These are phyloP conservation scores for Pleurotus cornucopiae DNA, from an alignment of 768 basidiomycete species.

Conservation along the genomic window DNA sequence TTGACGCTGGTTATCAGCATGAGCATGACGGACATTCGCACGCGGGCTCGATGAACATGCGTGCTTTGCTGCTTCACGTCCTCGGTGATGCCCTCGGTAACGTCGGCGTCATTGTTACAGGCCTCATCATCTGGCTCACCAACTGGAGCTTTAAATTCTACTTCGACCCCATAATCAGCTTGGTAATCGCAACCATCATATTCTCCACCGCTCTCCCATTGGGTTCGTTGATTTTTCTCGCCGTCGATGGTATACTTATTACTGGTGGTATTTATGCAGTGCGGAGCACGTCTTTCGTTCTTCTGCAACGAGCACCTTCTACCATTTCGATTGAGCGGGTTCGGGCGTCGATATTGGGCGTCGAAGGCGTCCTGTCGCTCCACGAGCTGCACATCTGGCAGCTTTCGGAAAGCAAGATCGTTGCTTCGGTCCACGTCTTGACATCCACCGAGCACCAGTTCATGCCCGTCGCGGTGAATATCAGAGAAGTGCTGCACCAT, in stretches of 20 bases:
- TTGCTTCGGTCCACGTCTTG: constrained; percentile 94
- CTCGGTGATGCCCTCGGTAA: constrained; percentile 97
- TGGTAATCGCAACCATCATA: constrained; percentile 94
- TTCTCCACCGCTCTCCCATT: constrained; percentile 93
- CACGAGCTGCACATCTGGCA: constrained; percentile 99
- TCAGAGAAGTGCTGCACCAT: constrained; percentile 79
- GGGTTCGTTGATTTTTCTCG: constrained; percentile 34
- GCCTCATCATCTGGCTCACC: constrained; percentile 90
- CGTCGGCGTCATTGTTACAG: constrained; percentile 94
- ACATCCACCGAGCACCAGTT: constrained; percentile 81
- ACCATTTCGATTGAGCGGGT: constrained; percentile 87
- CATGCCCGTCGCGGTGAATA: constrained; percentile 83
- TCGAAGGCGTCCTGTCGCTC: constrained; percentile 81
- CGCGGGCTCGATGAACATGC: constrained; percentile 94
- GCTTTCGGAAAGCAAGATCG: constrained; percentile 89
- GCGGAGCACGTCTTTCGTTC: constrained; percentile 88
- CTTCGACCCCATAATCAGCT: constrained; percentile 88
- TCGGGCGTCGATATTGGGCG: constrained; percentile 69
- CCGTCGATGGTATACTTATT: not conserved
- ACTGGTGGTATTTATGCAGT: constrained; percentile 33
- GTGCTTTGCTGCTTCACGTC: constrained; percentile 88
- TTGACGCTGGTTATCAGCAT: constrained; percentile 7
- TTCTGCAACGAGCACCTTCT: constrained; percentile 90
- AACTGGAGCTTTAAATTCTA: constrained; percentile 84
- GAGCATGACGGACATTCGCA: constrained; percentile 32